These are phyloP conservation scores for Lachnellula arida DNA, from an alignment of 2,329 filamentous ascomycete genomes.

Conservation along the genomic window DNA sequence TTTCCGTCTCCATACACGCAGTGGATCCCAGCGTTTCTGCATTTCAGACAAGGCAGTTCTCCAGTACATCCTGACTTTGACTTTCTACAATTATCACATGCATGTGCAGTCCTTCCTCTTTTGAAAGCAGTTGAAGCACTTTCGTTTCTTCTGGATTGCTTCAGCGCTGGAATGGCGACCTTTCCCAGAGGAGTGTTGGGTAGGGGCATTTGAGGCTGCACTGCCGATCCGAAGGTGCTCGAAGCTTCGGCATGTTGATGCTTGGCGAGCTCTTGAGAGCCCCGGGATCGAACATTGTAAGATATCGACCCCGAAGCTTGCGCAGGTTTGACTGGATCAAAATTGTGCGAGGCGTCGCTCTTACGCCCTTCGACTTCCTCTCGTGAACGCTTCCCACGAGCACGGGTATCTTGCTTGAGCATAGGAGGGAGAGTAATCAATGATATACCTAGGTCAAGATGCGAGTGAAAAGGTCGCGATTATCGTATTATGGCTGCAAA, in stretches of 20 bases:
- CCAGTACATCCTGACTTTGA: constrained; percentile 37
- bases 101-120: constrained; percentile 27
- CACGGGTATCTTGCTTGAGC: neutral
- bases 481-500: neutral
- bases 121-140: constrained; percentile 7
- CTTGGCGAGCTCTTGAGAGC: neutral
- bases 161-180: constrained; percentile 22
- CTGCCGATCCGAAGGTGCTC: neutral
- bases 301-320: neutral
- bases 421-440: neutral
- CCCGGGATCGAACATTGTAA: neutral
- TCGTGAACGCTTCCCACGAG: neutral
- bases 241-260: neutral
- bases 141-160: constrained; percentile 4
- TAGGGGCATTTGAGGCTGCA: neutral
- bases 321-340: neutral
- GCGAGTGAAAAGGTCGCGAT: neutral
- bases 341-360: neutral
- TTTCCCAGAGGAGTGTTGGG: constrained; percentile 16
- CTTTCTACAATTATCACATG: constrained; percentile 33
- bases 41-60: constrained; percentile 30
- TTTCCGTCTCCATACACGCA: constrained; percentile 30
- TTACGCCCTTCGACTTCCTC: neutral
- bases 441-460: neutral
- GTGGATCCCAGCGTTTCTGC: constrained; percentile 18